These are phyloP conservation scores for Gracilaria vermiculophylla DNA, from an alignment of 23 red algal species.

Conservation along the genomic window DNA sequence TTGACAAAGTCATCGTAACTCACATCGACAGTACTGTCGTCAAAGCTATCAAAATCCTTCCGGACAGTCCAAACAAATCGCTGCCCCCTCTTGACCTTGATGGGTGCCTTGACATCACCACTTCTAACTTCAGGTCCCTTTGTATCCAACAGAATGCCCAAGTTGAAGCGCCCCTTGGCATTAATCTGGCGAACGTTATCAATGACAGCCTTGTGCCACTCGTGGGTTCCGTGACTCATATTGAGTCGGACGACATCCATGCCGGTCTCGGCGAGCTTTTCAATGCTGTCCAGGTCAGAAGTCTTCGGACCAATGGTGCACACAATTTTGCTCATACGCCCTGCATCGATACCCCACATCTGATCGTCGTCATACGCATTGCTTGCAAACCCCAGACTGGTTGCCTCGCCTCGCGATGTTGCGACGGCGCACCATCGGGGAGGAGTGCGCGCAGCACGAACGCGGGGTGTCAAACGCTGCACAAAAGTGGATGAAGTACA, in stretches of 20 bases:
- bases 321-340: constrained; percentile 88
- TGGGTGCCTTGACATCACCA: constrained; percentile 79
- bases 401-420: background rate
- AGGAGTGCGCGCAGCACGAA: background rate
- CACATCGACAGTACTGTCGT: constrained; percentile 70
- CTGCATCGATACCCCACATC: constrained; percentile 23
- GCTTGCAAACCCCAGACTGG: background rate
- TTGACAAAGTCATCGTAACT: constrained; percentile 94
- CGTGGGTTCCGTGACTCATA: constrained; percentile 98
- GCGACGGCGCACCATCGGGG: constrained; percentile 17
- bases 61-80: constrained; percentile 77
- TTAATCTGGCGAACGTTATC: constrained; percentile 73
- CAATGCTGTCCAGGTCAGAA: constrained; percentile 73
- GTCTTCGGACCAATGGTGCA: constrained; percentile 99
- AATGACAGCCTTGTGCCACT: constrained; percentile 89
- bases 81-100: constrained; percentile 81
- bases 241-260: constrained; percentile 97
- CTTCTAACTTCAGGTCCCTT: constrained; percentile 94
- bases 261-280: constrained; percentile 78
- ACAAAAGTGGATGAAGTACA: background rate
- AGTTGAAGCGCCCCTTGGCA: constrained; percentile 56
- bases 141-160: constrained; percentile 91
- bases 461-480: background rate
- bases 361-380: constrained; percentile 25
- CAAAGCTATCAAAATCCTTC: constrained; percentile 56